These are phyloP conservation scores for Setaria viridis DNA, from an alignment of 202 grass and related monocot genomes.

Conservation along the genomic window DNA sequence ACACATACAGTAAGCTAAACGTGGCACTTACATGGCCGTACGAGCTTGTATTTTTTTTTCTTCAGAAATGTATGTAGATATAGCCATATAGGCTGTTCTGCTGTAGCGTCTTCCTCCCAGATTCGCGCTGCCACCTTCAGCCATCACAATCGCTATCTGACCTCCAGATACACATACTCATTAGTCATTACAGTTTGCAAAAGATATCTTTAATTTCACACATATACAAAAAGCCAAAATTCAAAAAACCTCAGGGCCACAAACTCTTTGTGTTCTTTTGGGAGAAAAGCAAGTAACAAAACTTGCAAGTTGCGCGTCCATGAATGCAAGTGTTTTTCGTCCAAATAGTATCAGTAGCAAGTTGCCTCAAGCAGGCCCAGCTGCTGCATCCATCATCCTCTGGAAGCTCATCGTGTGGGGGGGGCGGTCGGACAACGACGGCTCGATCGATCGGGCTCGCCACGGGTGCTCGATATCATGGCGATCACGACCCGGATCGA, in stretches of 20 bases:
- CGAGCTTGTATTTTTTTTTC: not conserved
- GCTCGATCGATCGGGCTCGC: not conserved
- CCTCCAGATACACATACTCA: not conserved
- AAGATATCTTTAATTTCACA: not conserved
- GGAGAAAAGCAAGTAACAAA: not conserved
- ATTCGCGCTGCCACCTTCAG: not conserved
- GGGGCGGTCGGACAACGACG: not conserved
- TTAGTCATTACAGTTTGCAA: not conserved
- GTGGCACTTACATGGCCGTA: not conserved
- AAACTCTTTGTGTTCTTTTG: constrained; percentile 4
- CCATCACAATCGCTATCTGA: not conserved
- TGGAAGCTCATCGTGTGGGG: not conserved
- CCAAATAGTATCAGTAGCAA: not conserved
- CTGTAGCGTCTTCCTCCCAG: not conserved
- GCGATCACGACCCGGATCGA: not conserved
- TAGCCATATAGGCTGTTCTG: not conserved
- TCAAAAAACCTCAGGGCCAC: not conserved
- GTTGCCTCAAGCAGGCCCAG: not conserved
- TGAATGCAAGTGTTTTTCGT: constrained; percentile 3
- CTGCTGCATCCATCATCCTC: not conserved
- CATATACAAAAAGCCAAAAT: not conserved
- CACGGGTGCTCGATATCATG: not conserved
- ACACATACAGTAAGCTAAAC: not conserved
- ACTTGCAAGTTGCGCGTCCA: not conserved
- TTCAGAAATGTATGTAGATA: not conserved